Evolutionary conservation across 805 yeast species (phyloP), one percentile per base, ranked within the genome.

Genomic region (Pichia phayaonensis): DNA sequence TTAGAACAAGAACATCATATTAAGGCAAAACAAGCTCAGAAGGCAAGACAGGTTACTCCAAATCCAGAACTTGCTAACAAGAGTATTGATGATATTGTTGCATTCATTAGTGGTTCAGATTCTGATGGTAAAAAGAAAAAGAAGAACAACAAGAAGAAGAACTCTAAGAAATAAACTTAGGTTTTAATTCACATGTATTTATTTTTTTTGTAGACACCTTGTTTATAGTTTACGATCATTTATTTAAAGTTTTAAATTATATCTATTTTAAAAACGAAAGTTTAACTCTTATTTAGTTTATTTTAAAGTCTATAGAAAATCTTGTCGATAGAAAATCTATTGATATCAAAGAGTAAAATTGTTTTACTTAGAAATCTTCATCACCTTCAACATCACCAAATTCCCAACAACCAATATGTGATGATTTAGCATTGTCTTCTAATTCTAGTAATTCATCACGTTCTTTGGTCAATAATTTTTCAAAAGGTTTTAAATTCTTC

Each of bases 41-140:
- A 68, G 54, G 57, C 62, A 54, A 72, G 69, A 53, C 55, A 62
- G 16, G 64, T 65, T 24, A 58, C 63, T 42, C 66, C 74, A 39
- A 72, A 75, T 57, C 80, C 85, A 18, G 78, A 76, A 36, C 72
- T 86, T 54, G 83, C 86, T 8, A 68, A 72, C 48, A 76, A 82
- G 65, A 80, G 88, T 20, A 76, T 86, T 48, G 92, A 84, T 48
- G 95, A 85, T 53, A 74, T 87, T 52, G 70, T 87, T 67, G 73
- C 74, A 53, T 87, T 80, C 61, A 84, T 87, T 60, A 84, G 83
- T 64, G 92, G 92, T 47, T 61, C 61, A n/a, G 47, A 54, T 15
- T 48, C 58, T 22, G 53, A 57, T 18, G 65, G 65, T 46, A 65
- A 68, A 56, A 62, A 62, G 52, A 60, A 34, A 34, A 34, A 56